Evolutionary conservation across 1,284 basidiomycete species (phyloP).

Genomic region (Volvariella surrecta): DNA sequence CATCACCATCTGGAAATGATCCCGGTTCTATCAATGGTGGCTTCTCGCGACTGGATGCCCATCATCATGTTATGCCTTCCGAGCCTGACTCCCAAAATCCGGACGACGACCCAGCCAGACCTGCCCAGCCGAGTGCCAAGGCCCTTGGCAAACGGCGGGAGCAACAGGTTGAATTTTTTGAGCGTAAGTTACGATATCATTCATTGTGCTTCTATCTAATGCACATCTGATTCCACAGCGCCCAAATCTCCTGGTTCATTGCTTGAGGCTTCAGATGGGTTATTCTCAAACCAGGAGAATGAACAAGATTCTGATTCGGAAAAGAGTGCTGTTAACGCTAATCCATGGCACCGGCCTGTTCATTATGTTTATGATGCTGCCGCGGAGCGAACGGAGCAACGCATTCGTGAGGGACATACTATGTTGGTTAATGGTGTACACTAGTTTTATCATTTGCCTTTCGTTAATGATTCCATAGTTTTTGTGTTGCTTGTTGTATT

Average conservation of each 20-base stretch:
- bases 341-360: conserved; percentile 33
- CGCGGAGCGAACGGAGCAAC: conserved; percentile 62
- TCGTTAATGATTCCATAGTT: no score
- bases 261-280: conserved; percentile 19
- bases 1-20: neutral
- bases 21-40: conserved; percentile 1
- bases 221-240: neutral
- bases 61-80: no score
- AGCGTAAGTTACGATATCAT: no score
- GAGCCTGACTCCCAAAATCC: neutral
- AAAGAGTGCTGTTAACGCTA: conserved; percentile 11
- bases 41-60: no score
- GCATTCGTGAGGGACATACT: conserved; percentile 37
- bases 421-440: conserved; percentile 23
- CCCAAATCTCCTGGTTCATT: conserved; percentile 6
- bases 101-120: conserved; percentile 21
- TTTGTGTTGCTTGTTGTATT: neutral
- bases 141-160: conserved; percentile 71
- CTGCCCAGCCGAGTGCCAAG: conserved; percentile 65
- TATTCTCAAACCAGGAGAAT: conserved; percentile 18
- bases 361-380: conserved; percentile 78
- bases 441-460: conserved; percentile 8
- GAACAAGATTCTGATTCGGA: conserved; percentile 24
- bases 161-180: conserved; percentile 4
- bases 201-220: neutral